Evolutionary conservation across 2,329 filamentous ascomycete genomes (phyloP).

Genomic region (Aspergillus aculeatinus): DNA sequence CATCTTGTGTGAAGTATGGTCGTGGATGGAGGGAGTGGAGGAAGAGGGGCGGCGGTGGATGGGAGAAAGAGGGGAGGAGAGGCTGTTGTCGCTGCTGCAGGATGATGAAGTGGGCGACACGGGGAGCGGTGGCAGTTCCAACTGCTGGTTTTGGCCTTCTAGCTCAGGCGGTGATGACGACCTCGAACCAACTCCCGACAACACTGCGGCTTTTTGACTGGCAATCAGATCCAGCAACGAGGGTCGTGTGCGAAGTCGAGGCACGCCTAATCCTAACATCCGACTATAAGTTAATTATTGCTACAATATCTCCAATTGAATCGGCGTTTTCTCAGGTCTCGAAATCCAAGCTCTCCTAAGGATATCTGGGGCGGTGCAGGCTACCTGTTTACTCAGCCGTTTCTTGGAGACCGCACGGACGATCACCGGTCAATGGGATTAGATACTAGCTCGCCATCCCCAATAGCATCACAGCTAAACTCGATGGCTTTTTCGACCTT

Average conservation of each 20-base stretch:
- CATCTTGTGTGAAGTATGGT: conserved; percentile 37
- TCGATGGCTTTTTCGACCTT: background rate
- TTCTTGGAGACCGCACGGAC: conserved; percentile 1
- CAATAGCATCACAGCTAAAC: background rate
- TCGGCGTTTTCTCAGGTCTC: background rate
- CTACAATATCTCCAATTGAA: background rate
- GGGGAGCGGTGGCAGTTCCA: conserved; percentile 45
- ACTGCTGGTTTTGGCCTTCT: conserved; percentile 25
- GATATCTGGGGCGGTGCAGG: background rate
- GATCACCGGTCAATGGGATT: background rate
- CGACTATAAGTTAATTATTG: conserved; percentile 22
- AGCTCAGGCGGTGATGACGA: conserved; percentile 38
- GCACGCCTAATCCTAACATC: conserved; percentile 58
- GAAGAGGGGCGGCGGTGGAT: conserved; percentile 16
- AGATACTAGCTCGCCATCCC: background rate
- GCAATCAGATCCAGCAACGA: conserved; percentile 62
- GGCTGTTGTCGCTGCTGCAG: conserved; percentile 23
- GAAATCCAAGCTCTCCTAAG: background rate
- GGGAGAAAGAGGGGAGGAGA: conserved; percentile 28
- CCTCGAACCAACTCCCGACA: conserved; percentile 16
- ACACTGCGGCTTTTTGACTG: conserved; percentile 9
- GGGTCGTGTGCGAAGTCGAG: conserved; percentile 58
- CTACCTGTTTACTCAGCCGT: conserved; percentile 14
- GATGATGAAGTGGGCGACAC: conserved; percentile 41
- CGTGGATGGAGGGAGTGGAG: conserved; percentile 26